These are phyloP conservation scores for Musa beccarii DNA, from an alignment of 176 grass and related monocot genomes.

Conservation along the genomic window DNA sequence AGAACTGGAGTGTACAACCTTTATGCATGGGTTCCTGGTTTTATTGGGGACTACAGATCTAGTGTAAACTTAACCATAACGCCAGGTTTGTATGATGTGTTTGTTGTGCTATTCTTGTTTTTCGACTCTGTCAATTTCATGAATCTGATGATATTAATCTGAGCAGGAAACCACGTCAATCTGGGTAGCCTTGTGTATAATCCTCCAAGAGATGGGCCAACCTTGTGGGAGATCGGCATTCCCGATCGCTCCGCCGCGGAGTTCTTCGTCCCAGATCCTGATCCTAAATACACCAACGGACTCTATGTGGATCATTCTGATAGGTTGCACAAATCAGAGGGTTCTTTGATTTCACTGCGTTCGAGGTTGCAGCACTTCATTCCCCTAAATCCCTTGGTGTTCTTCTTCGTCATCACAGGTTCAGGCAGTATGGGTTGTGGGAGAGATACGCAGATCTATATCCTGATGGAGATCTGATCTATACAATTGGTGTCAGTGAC, in stretches of 20 bases:
- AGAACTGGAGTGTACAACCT: conserved; percentile 57
- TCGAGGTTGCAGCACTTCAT: too few species aligned
- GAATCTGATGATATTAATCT: background rate
- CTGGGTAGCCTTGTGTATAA: conserved; percentile 54
- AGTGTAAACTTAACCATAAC: conserved; percentile 41
- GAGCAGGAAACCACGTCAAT: conserved; percentile 52
- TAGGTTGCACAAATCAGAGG: conserved; percentile 10
- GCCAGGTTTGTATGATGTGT: conserved; percentile 32
- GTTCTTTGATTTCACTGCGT: background rate
- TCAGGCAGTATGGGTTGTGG: conserved; percentile 75
- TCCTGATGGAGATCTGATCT: conserved; percentile 43
- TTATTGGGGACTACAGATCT: conserved; percentile 78
- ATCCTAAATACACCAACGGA: conserved; percentile 56
- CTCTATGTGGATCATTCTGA: conserved; percentile 63
- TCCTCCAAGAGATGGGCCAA: conserved; percentile 73
- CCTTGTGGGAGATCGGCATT: conserved; percentile 77
- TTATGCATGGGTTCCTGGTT: conserved; percentile 68
- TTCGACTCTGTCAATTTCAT: background rate
- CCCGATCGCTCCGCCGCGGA: conserved; percentile 62
- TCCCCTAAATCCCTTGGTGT: too few species aligned
- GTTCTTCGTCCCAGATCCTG: conserved; percentile 77
- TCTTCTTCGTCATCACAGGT: background rate
- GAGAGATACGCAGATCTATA: conserved; percentile 79
- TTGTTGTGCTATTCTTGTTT: background rate
- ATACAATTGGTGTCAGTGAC: background rate